Base-by-base conservation (phyloP, 1,284 basidiomycete genomes). In the Ustilago bromivora region DNA sequence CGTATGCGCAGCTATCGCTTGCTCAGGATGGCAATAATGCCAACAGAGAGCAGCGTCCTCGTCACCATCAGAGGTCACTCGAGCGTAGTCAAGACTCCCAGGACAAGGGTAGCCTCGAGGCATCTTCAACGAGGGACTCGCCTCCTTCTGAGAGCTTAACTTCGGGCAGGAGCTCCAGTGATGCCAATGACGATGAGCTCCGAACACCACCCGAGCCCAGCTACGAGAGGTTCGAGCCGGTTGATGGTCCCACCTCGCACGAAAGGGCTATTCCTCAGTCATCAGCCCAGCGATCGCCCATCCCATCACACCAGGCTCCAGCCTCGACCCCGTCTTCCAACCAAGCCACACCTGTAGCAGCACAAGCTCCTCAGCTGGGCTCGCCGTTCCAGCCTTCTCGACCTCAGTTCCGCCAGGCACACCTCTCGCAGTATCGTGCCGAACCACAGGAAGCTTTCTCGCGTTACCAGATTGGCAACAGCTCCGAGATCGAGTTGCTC, bases 191-290 rank as follows among this genome's bases (percentile, higher is more conserved):
- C 1, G 65, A 76, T 32, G 74, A 76, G 62, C 36, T 71, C 34
- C 55, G 53, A 31, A 76, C 74, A n/a, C 74, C 74, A 1, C 74
- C 74, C n/a, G 69, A 76, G 31, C 56, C 74, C 15, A 56, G 38
- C 41, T 64, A 54, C n/a, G 65, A 57, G 5, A 41, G 57, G 0
- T 71, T 74, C 28, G 64, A 63, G 17, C 23, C 49, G 12, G 47
- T 62, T 0, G 8, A 34, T 2, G 55, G 57, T 12, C 5, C 53
- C 3, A 13, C 11, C 13, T 28, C 52, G n/a, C 36, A 46, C 17
- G 17, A n/a, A 6, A 46, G n/a, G 8, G 43, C 11, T 46, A 7
- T 19, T 11, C 19, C n/a, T 46, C 17, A 19, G 8, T 19, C 28
- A 10, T 19, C 43, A 6, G 10, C 53, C 19, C 23, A 32, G 41